Evolutionary conservation across 148 eudicot genomes (phyloP), one percentile per base, ranked within the genome.

Genomic region (Cornus kousa): DNA sequence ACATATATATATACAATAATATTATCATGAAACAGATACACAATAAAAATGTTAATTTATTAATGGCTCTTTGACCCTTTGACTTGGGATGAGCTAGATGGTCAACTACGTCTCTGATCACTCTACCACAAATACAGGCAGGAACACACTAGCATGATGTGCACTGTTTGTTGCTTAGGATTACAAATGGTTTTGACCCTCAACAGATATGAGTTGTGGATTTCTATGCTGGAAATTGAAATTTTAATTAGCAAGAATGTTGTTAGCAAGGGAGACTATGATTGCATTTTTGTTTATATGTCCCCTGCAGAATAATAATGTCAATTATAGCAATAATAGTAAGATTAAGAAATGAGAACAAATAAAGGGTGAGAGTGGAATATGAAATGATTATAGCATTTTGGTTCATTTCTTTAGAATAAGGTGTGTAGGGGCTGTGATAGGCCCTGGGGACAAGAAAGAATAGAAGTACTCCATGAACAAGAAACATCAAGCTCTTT

Each of bases 261-360:
- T 3, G 20, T 4, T 10, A 65, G 60, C 33, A 23, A 55, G 48
- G 48, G 64, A 67, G 73, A 33, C 33, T 57, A 1, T 33, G 3
- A 80, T 80, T 80, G 69, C 57, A 46, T 35, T 74, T 69, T 80
- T 74, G 82, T 77, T 68, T 83, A 80, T 73, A 43, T 79, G 72
- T 75, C 72, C 33, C 73, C 68, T 7, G 22, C 23, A 57, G 3
- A 9, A 33, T 46, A 70, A 76, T 75, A 48, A 59, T 50, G 64
- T 62, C 64, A 83, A 79, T 83, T 67, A 78, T 82, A 74, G 80
- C 28, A 68, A 48, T 68, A 77, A 77, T 40, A 40, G 39, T 77
- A 73, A 72, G 79, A 74, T 67, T 81, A 78, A 81, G 82, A 78
- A 81, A 78, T 79, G 43, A 79, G 37, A 79, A 62, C 75, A 69